A percentile compares a stretch with the other conserved stretches of the same genome.
phyloP scores from a whole-genome alignment of 1,284 basidiomycete genomes.

The Leccinum pseudoinsigne region DNA sequence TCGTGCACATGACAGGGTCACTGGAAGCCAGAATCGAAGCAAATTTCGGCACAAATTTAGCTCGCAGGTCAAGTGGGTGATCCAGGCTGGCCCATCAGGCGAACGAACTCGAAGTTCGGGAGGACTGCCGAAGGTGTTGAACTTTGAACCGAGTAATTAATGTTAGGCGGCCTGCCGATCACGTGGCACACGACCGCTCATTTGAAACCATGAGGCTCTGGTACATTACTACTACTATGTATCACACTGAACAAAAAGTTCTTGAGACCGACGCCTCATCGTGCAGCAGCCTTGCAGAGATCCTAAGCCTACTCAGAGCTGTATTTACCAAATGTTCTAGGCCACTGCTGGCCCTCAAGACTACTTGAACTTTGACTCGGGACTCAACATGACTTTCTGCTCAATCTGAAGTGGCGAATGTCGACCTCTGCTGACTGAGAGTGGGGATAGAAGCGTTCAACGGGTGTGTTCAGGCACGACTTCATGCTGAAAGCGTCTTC shows the following conservation, averaged over 20 bases:
- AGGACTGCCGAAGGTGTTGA: constrained; percentile 16
- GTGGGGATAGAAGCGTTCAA: not conserved
- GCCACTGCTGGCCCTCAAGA: not conserved
- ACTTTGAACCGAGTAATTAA: constrained; percentile 13
- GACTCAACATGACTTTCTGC: not conserved
- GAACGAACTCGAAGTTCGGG: not conserved
- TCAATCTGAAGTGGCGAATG: not conserved
- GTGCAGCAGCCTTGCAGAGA: not conserved
- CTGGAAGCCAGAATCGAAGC: constrained; percentile 1
- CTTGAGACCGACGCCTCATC: not conserved
- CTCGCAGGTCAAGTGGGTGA: not conserved
- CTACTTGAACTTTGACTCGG: not conserved
- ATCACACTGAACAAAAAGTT: no score
- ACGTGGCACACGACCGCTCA: not conserved
- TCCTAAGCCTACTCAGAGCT: not conserved
- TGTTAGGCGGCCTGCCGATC: not conserved
- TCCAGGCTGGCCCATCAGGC: not conserved
- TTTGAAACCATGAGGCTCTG: not conserved
- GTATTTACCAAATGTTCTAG: not conserved
- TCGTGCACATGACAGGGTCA: not conserved
- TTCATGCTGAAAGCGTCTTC: not conserved
- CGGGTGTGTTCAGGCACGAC: not conserved
- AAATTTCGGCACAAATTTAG: constrained; percentile 1
- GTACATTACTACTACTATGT: no score
- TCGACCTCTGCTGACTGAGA: not conserved